Evolutionary conservation across 139 green algal species (phyloP).

Genomic region (Desmodesmus armatus): DNA sequence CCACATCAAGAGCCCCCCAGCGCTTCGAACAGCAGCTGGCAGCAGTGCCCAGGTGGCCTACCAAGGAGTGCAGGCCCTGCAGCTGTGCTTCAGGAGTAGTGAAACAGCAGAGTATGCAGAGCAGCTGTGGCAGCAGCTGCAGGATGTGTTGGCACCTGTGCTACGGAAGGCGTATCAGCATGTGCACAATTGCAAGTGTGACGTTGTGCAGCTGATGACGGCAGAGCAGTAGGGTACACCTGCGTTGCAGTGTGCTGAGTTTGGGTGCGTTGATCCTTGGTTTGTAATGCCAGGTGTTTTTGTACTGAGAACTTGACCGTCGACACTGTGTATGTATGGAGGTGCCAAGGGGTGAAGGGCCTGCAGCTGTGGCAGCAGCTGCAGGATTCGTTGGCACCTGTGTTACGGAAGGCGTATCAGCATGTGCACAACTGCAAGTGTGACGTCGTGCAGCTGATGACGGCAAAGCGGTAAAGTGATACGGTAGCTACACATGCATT

Average conservation of each 20-base stretch:
- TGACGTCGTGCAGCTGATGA: slow-evolving; percentile 46
- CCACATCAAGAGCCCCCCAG: not conserved
- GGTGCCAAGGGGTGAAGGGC: too few species aligned
- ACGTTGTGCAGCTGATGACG: too few species aligned
- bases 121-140: not conserved
- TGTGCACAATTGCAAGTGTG: slow-evolving; percentile 57
- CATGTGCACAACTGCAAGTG: slow-evolving; percentile 60
- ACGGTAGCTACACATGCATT: too few species aligned
- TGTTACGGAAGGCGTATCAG: slow-evolving; percentile 45
- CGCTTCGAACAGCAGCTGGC: not conserved
- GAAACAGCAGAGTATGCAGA: slow-evolving; percentile 11
- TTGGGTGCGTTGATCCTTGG: too few species aligned
- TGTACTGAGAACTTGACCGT: too few species aligned
- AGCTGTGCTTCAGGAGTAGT: not conserved
- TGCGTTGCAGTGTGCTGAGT: too few species aligned
- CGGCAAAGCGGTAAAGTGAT: too few species aligned
- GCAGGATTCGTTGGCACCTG: slow-evolving; percentile 3
- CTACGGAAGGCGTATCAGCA: slow-evolving; percentile 50
- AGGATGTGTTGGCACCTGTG: not conserved
- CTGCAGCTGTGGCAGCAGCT: not conserved
- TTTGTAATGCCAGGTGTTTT: too few species aligned
- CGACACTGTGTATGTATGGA: too few species aligned
- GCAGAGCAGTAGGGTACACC: too few species aligned
- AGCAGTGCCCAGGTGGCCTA: not conserved
- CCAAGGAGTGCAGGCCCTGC: slow-evolving; percentile 5